Evolutionary conservation across 2,329 filamentous ascomycete species (phyloP).

Genomic region (Ophiognomonia clavigignenti-juglandacearum): DNA sequence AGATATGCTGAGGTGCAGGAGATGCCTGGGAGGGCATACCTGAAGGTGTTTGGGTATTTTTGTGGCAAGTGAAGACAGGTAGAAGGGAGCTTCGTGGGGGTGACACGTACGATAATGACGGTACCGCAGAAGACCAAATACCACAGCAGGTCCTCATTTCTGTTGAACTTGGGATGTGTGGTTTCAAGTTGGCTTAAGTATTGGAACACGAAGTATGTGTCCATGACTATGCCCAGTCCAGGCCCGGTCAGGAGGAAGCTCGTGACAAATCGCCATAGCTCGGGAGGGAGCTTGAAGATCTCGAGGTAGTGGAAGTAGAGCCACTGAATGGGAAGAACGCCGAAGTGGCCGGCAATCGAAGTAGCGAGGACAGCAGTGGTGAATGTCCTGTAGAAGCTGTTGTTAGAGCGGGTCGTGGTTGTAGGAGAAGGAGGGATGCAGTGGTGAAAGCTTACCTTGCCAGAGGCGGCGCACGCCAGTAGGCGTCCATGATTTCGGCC

Average conservation of each 20-base stretch:
- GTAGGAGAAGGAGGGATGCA: background rate
- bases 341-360: constrained; percentile 56
- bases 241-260: constrained; percentile 38
- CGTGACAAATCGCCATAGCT: constrained; percentile 39
- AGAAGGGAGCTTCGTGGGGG: background rate
- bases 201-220: constrained; percentile 75
- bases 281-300: constrained; percentile 51
- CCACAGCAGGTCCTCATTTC: constrained; percentile 73
- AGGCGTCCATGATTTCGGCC: constrained; percentile 35
- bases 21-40: constrained; percentile 34
- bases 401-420: background rate
- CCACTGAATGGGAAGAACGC: constrained; percentile 45
- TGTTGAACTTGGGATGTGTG: constrained; percentile 64
- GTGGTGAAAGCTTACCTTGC: constrained; percentile 29
- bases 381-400: constrained; percentile 50
- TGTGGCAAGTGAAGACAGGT: too few relatives aligned
- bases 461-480: constrained; percentile 36
- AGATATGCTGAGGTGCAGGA: constrained; percentile 58
- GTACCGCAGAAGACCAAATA: constrained; percentile 71
- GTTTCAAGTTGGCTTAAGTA: constrained; percentile 73
- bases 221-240: constrained; percentile 54
- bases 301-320: constrained; percentile 49
- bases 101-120: constrained; percentile 70
- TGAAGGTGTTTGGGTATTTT: too few relatives aligned
- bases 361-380: constrained; percentile 58